These are phyloP conservation scores for Cryptosporidium felis DNA, from an alignment of 169 alveolate genomes.

Conservation along the genomic window DNA sequence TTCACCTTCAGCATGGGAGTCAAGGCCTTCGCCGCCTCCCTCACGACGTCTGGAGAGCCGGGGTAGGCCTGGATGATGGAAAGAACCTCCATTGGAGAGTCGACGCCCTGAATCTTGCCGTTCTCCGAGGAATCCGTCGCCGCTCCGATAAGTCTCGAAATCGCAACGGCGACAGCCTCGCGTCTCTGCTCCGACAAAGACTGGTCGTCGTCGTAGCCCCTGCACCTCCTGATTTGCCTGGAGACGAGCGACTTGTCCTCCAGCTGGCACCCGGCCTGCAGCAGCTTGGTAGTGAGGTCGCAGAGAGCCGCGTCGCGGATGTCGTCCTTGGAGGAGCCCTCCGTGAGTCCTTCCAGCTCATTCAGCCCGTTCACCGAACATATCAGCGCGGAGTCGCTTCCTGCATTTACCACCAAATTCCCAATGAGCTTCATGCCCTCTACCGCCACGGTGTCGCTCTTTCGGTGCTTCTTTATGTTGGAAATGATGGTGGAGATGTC, in stretches of 20 bases:
- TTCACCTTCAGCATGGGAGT: constrained; percentile 30
- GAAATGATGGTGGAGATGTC: constrained; percentile 7
- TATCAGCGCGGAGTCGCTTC: constrained; percentile 25
- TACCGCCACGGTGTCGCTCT: constrained; percentile 27
- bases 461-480: constrained; percentile 49
- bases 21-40: constrained; percentile 25
- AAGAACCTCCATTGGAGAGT: constrained; percentile 30
- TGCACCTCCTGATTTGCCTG: constrained; percentile 59
- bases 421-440: constrained; percentile 64
- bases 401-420: constrained; percentile 51
- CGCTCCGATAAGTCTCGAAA: constrained; percentile 23
- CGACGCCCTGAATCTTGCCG: constrained; percentile 3
- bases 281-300: constrained; percentile 12
- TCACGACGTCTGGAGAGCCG: constrained; percentile 16
- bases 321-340: constrained; percentile 43
- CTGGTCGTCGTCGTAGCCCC: constrained; percentile 65
- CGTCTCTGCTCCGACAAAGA: constrained; percentile 25
- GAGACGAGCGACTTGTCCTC: constrained; percentile 34
- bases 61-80: constrained; percentile 64
- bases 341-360: constrained; percentile 54
- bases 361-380: constrained; percentile 44
- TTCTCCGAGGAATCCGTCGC: neutral
- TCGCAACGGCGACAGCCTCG: constrained; percentile 30
- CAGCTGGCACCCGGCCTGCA: neutral
- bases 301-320: constrained; percentile 55